These are phyloP conservation scores for Moesziomyces globuligerus DNA, from an alignment of 1,284 basidiomycete species.

Conservation along the genomic window DNA sequence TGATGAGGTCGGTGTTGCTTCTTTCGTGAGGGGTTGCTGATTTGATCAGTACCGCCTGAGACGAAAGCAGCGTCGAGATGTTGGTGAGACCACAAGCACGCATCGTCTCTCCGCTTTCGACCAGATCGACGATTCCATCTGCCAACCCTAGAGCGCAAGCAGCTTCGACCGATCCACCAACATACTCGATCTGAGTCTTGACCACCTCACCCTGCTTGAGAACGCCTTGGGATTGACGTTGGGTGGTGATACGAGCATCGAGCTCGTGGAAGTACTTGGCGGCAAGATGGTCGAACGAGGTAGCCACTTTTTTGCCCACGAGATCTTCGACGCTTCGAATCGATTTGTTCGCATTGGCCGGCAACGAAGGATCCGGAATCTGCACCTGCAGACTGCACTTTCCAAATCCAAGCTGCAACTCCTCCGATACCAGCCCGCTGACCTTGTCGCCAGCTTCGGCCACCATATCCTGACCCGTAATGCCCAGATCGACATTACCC, in stretches of 20 bases:
- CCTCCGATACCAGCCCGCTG: slow-evolving; percentile 76
- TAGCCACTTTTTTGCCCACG: slow-evolving; percentile 90
- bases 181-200: slow-evolving; percentile 86
- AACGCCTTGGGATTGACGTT: slow-evolving; percentile 69
- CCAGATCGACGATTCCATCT: slow-evolving; percentile 79
- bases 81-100: slow-evolving; percentile 94
- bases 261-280: slow-evolving; percentile 80
- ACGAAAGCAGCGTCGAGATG: slow-evolving; percentile 80
- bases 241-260: slow-evolving; percentile 72
- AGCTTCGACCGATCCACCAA: slow-evolving; percentile 97
- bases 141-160: slow-evolving; percentile 96
- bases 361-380: slow-evolving; percentile 77
- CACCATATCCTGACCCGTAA: slow-evolving; percentile 97
- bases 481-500: slow-evolving; percentile 89
- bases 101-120: slow-evolving; percentile 99
- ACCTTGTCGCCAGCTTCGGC: slow-evolving; percentile 79
- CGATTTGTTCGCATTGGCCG: slow-evolving; percentile 66
- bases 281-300: slow-evolving; percentile 89
- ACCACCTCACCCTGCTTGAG: slow-evolving; percentile 25
- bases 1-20: slow-evolving; percentile 75
- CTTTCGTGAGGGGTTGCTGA: slow-evolving; percentile 77
- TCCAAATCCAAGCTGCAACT: slow-evolving; percentile 88
- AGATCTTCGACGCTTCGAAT: slow-evolving; percentile 81
- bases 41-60: slow-evolving; percentile 93
- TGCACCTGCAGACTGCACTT: slow-evolving; percentile 95